Conservation (phyloP, 2,329 filamentous ascomycete species). For the Cytospora paraplurivora region DNA sequence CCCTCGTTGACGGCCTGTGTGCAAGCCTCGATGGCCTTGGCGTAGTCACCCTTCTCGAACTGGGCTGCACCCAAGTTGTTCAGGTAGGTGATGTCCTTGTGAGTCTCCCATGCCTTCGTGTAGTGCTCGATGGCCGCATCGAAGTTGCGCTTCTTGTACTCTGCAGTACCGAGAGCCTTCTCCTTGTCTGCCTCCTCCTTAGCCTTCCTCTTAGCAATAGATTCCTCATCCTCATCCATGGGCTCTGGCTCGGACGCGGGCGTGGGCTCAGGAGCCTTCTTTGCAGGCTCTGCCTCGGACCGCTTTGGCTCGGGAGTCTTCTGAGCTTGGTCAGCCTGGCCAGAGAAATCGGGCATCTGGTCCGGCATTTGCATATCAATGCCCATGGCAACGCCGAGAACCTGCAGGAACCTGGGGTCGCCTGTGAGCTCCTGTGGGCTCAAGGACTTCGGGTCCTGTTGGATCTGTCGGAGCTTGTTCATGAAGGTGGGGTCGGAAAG, state of each 20-base stretch:
- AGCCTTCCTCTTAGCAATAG: constrained; percentile 79
- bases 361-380: constrained; percentile 78
- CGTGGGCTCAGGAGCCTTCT: constrained; percentile 59
- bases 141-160: constrained; percentile 98
- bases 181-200: constrained; percentile 93
- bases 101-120: constrained; percentile 86
- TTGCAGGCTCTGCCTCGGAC: constrained; percentile 47
- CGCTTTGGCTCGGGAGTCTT: constrained; percentile 71
- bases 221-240: constrained; percentile 78
- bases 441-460: constrained; percentile 72
- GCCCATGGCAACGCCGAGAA: constrained; percentile 90
- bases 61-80: constrained; percentile 94
- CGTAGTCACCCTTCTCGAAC: constrained; percentile 94
- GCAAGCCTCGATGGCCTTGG: constrained; percentile 83
- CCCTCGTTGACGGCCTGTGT: constrained; percentile 88
- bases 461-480: constrained; percentile 80
- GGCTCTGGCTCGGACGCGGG: constrained; percentile 66
- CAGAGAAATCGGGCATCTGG: constrained; percentile 38
- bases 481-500: constrained; percentile 88
- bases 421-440: constrained; percentile 74
- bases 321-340: constrained; percentile 45
- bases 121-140: constrained; percentile 95
- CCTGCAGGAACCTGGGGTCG: constrained; percentile 90
- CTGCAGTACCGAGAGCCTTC: constrained; percentile 90
- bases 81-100: constrained; percentile 97